These are phyloP conservation scores for Cystobasidium pallidum DNA, from an alignment of 1,284 basidiomycete genomes.

Conservation along the genomic window DNA sequence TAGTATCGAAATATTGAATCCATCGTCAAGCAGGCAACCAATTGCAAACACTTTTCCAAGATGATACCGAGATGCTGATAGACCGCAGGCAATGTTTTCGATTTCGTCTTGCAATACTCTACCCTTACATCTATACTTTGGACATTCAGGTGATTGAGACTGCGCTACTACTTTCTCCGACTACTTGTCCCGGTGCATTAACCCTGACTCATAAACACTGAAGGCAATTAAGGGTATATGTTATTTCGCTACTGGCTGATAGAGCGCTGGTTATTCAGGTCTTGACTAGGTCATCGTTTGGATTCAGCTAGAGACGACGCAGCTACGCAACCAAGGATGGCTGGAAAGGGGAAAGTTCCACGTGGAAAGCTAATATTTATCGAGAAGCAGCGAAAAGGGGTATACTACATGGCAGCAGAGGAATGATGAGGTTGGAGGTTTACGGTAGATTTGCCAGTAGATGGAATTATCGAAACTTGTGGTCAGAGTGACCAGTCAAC, in stretches of 20 bases:
- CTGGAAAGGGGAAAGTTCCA: neutral
- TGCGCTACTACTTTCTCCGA: constrained; percentile 19
- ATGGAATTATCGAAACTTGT: neutral
- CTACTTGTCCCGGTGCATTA: constrained; percentile 4
- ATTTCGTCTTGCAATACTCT: constrained; percentile 21
- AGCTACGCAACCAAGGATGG: neutral
- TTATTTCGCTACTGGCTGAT: constrained; percentile 5
- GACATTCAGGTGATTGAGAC: neutral
- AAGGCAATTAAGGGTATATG: neutral
- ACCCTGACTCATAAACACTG: neutral
- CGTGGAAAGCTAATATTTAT: neutral
- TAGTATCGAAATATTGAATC: too few species aligned
- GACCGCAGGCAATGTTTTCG: constrained; percentile 8
- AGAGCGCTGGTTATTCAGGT: neutral
- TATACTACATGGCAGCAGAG: constrained; percentile 11
- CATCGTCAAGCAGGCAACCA: too few species aligned
- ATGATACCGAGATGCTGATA: too few species aligned
- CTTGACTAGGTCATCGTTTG: neutral
- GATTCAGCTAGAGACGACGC: too few species aligned
- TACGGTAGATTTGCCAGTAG: neutral
- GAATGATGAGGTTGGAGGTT: neutral
- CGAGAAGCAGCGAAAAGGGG: constrained; percentile 16
- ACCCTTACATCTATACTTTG: neutral
- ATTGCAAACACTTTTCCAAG: too few species aligned
- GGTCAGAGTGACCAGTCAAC: neutral